These are phyloP conservation scores for Lentithecium fluviatile DNA, from an alignment of 495 filamentous ascomycete species.

Conservation along the genomic window DNA sequence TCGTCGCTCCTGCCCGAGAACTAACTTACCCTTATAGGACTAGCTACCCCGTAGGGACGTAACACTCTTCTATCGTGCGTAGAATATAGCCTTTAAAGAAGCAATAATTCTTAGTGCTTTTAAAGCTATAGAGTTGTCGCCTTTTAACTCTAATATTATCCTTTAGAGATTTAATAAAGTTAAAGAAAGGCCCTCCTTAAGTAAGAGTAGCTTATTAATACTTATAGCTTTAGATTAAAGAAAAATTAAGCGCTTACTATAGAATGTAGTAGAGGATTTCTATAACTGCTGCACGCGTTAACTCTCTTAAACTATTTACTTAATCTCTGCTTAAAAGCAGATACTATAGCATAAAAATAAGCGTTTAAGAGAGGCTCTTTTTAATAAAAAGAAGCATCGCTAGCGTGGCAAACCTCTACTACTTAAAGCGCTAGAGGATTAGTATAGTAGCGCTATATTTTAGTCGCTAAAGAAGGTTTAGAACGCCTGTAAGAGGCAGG, in stretches of 20 bases:
- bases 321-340: background rate
- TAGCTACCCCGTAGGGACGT: too few relatives aligned
- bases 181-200: background rate
- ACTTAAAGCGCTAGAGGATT: background rate
- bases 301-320: conserved; percentile 1
- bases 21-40: too few relatives aligned
- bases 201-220: background rate
- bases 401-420: conserved; percentile 5
- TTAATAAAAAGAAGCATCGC: conserved; percentile 6
- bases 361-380: background rate
- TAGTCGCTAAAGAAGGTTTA: background rate
- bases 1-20: too few relatives aligned
- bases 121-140: background rate
- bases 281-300: background rate
- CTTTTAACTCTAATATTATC: background rate
- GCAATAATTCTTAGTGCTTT: background rate
- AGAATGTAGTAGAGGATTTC: too few relatives aligned
- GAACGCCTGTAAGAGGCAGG: background rate
- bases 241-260: too few relatives aligned
- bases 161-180: background rate
- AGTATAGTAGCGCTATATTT: background rate
- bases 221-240: background rate
- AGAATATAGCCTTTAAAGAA: background rate
- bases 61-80: background rate
- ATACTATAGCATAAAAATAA: conserved; percentile 11